Percentiles rank a stretch among this genome's conserved stretches.
These are phyloP conservation scores for Falciphora oryzae DNA, from an alignment of 2,329 filamentous ascomycete genomes.

Conservation along the genomic window DNA sequence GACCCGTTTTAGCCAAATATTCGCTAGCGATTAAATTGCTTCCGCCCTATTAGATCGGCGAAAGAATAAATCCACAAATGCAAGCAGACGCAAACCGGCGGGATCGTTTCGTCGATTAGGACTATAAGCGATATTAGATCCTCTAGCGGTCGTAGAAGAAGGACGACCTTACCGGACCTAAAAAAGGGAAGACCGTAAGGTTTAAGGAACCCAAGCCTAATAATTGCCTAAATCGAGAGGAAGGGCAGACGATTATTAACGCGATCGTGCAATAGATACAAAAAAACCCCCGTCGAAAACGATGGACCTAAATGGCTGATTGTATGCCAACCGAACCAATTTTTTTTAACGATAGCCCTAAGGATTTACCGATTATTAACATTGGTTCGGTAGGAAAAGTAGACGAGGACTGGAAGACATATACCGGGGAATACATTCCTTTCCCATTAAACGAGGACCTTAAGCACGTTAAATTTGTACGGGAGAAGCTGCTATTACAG, in stretches of 20 bases:
- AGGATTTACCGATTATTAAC: background rate
- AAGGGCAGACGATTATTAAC: background rate
- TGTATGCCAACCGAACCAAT: background rate
- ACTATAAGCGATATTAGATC: background rate
- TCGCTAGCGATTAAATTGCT: background rate
- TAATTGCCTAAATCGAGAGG: background rate
- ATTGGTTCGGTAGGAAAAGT: background rate
- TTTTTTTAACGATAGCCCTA: background rate
- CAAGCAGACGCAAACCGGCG: background rate
- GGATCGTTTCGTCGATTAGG: background rate
- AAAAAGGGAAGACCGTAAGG: background rate
- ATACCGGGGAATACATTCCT: background rate
- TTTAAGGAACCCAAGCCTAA: background rate
- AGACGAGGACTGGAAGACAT: background rate
- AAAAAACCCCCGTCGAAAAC: background rate
- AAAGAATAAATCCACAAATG: background rate
- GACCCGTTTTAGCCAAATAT: background rate
- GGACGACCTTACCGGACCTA: too few relatives aligned
- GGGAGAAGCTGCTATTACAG: background rate
- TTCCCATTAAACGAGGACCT: background rate
- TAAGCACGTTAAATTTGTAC: background rate
- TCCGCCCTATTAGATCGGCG: background rate
- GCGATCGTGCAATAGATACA: background rate
- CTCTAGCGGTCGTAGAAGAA: background rate
- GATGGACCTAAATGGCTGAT: background rate